A percentile compares a stretch with the other conserved stretches of the same genome.
Conservation (phyloP, 2,329 filamentous ascomycete species). For the Scedosporium apiospermum region DNA sequence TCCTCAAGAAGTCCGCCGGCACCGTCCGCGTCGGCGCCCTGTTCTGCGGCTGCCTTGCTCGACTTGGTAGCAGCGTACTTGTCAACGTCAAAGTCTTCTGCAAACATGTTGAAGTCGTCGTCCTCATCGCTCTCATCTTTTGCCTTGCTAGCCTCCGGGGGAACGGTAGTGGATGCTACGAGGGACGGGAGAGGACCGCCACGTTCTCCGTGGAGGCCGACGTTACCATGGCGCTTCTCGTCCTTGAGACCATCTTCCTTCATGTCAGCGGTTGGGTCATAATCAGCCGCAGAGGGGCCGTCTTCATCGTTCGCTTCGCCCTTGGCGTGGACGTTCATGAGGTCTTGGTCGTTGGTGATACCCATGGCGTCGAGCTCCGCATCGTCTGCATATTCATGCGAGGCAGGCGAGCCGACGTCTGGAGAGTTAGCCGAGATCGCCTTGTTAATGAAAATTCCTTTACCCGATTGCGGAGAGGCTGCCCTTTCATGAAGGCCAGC, state of each 20-base stretch:
- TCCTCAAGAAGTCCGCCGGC: slow-evolving; percentile 79
- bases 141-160: slow-evolving; percentile 32
- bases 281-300: slow-evolving; percentile 84
- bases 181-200: slow-evolving; percentile 12
- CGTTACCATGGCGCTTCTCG: slow-evolving; percentile 51
- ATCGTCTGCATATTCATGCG: slow-evolving; percentile 6
- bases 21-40: slow-evolving; percentile 48
- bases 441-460: slow-evolving; percentile 31
- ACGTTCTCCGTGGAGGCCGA: slow-evolving; percentile 36
- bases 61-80: slow-evolving; percentile 49
- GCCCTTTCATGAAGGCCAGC: slow-evolving; percentile 9
- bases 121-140: slow-evolving; percentile 55
- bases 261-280: slow-evolving; percentile 84
- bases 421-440: slow-evolving; percentile 31
- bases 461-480: slow-evolving; percentile 16
- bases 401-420: background rate
- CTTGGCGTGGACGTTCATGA: slow-evolving; percentile 51
- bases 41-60: slow-evolving; percentile 26
- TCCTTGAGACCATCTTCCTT: slow-evolving; percentile 69
- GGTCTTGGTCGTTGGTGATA: slow-evolving; percentile 41
- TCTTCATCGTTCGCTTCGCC: slow-evolving; percentile 41
- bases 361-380: slow-evolving; percentile 4
- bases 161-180: background rate
- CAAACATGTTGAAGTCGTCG: slow-evolving; percentile 79
- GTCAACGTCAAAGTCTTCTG: slow-evolving; percentile 63